Base-by-base conservation (phyloP, 345 rosid species). In the Eutrema japonicum region DNA sequence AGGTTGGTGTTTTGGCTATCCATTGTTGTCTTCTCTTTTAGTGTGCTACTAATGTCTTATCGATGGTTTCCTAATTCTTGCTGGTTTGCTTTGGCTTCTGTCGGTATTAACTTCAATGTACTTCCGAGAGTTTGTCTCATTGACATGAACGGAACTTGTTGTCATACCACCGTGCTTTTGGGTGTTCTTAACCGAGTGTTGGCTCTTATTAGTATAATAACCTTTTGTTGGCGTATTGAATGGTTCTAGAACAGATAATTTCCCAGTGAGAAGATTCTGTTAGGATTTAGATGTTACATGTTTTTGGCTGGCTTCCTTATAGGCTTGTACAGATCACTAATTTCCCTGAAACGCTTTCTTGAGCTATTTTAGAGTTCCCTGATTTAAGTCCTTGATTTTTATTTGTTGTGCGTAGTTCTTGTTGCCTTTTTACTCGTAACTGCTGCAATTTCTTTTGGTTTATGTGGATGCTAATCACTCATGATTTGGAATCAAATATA, bases 1-100 rank as follows among this genome's bases (percentile, higher is more conserved):
- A 92, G 99, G 99, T 96, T 80, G 67, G 87, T 78, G 68, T 78
- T 82, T 79, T 69, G 6, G 8, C 56, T 64, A 69, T 26, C 56
- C 50, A n/a, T 43, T 55, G 41, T 29, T 43, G 27, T 42, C 3
- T 65, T 61, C 48, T 62, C 70, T 60, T 62, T 55, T 46, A 33
- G 27, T 72, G 14, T 76, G 33, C 73, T 73, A 3, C 52, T 53
- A 10, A 14, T 63, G 37, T 70, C 32, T 60, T 64, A 2, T 5
- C 61, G 22, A 7, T 32, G 40, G 42, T 48, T 50, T 50, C 40
- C 12, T 60, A 8, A 27, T 16, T 33, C 27, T 18, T 42, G 7
- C 33, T 38, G 53, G 22, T 27, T 64, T 60, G 29, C 12, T 37
- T 41, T 64, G 45, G 57, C 50, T 68, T 59, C 37, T 53, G 32